These are phyloP conservation scores for Trichoderma erinaceum DNA, from an alignment of 495 filamentous ascomycete genomes.

Conservation along the genomic window DNA sequence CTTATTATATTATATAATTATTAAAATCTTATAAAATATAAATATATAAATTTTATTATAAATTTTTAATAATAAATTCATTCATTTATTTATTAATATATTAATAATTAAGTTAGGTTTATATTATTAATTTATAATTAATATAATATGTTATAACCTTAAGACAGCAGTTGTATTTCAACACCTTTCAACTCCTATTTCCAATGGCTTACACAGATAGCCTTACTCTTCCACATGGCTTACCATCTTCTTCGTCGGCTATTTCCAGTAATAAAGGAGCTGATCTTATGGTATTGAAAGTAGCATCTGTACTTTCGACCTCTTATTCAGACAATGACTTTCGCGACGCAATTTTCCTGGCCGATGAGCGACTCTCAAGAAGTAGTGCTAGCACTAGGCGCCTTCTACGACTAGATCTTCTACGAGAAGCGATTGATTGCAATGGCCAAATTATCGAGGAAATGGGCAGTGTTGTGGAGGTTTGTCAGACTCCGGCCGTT, in stretches of 20 bases:
- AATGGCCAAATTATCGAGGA: constrained; percentile 88
- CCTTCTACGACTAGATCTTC: constrained; percentile 73
- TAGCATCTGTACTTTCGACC: constrained; percentile 79
- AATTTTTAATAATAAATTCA: too few species aligned
- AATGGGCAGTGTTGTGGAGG: constrained; percentile 87
- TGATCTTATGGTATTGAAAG: constrained; percentile 52
- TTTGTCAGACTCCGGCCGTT: constrained; percentile 30
- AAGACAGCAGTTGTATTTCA: too few species aligned
- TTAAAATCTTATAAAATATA: too few species aligned
- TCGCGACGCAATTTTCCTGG: constrained; percentile 69
- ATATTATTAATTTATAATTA: too few species aligned
- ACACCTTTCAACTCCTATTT: neutral
- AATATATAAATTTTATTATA: too few species aligned
- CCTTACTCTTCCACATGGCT: neutral
- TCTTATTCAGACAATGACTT: constrained; percentile 93
- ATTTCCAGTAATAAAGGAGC: constrained; percentile 39
- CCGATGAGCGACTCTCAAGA: constrained; percentile 63
- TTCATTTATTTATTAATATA: too few species aligned
- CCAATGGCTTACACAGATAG: neutral
- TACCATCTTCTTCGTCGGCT: neutral
- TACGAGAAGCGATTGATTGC: constrained; percentile 88
- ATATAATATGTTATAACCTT: too few species aligned
- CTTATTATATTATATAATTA: too few species aligned
- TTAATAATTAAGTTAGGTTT: too few species aligned
- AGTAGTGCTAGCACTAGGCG: constrained; percentile 79